These are phyloP conservation scores for Bifiguratus adelaidae DNA, from an alignment of 192 early-diverging fungal species.

Conservation along the genomic window DNA sequence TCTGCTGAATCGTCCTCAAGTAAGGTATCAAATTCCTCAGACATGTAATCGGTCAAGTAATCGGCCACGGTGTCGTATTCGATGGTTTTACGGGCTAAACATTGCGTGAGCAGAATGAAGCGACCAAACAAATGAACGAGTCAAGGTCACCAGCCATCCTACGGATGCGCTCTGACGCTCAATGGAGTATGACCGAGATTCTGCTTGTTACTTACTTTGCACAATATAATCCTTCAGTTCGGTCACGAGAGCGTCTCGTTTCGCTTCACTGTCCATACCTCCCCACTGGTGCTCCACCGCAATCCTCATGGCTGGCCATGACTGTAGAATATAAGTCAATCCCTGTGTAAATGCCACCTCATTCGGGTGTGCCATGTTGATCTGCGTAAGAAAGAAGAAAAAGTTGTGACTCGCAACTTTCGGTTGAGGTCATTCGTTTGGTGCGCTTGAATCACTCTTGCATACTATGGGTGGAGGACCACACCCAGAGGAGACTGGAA, in stretches of 20 bases:
- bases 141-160: too few species aligned
- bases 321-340: conserved; percentile 43
- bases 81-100: too few species aligned
- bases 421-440: too few species aligned
- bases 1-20: conserved; percentile 47
- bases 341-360: conserved; percentile 47
- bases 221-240: conserved; percentile 53
- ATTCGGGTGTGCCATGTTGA: conserved; percentile 26
- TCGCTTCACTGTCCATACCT: conserved; percentile 49
- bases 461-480: too few species aligned
- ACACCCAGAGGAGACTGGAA: too few species aligned
- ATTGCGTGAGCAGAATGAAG: too few species aligned
- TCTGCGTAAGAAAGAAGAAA: too few species aligned
- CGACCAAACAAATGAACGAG: too few species aligned
- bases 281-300: conserved; percentile 67
- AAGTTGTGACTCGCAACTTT: neutral
- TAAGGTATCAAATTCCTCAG: conserved; percentile 39
- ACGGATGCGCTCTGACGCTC: too few species aligned
- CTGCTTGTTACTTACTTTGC: conserved; percentile 22
- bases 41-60: conserved; percentile 40
- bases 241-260: conserved; percentile 56
- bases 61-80: too few species aligned
- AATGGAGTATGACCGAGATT: neutral
- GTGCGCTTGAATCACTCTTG: too few species aligned
- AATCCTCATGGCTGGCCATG: conserved; percentile 62